A percentile compares a stretch with the other conserved stretches of the same genome.
These are phyloP conservation scores for Butyriboletus loyo DNA, from an alignment of 768 basidiomycete species.

Conservation along the genomic window DNA sequence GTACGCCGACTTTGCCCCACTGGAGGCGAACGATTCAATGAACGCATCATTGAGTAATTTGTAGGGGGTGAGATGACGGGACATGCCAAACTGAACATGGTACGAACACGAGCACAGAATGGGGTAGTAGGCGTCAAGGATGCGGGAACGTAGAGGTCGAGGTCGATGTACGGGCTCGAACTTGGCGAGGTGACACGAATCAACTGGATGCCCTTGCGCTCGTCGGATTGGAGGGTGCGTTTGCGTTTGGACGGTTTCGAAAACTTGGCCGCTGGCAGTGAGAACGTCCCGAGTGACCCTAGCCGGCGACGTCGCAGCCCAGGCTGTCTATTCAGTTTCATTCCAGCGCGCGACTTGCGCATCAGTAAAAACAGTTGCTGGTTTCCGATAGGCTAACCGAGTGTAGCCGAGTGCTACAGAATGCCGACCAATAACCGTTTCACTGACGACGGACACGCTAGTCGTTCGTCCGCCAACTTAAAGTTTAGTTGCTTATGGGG, in stretches of 20 bases:
- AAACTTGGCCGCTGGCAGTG: constrained; percentile 20
- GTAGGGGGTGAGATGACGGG: background rate
- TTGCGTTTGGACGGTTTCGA: constrained; percentile 31
- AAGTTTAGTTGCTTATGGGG: constrained; percentile 46
- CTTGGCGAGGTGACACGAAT: no score
- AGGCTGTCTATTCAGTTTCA: constrained; percentile 45
- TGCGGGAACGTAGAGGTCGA: no score
- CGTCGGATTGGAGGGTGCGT: no score
- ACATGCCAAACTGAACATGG: constrained; percentile 73
- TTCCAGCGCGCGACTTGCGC: background rate
- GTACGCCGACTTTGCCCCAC: constrained; percentile 63
- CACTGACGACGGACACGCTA: constrained; percentile 28
- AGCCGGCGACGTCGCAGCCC: constrained; percentile 55
- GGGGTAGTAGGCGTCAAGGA: no score
- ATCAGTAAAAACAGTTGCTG: no score
- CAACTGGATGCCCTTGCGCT: no score
- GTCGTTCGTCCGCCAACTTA: constrained; percentile 76
- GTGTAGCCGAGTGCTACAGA: no score
- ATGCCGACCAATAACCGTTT: no score
- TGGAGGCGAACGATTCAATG: no score
- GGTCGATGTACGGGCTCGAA: no score
- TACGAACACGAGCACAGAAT: constrained; percentile 53
- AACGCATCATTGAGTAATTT: background rate
- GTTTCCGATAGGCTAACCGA: no score
- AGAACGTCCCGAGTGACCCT: constrained; percentile 49